Conservation (phyloP, 495 filamentous ascomycete genomes). For the Elaphomyces granulatus region DNA sequence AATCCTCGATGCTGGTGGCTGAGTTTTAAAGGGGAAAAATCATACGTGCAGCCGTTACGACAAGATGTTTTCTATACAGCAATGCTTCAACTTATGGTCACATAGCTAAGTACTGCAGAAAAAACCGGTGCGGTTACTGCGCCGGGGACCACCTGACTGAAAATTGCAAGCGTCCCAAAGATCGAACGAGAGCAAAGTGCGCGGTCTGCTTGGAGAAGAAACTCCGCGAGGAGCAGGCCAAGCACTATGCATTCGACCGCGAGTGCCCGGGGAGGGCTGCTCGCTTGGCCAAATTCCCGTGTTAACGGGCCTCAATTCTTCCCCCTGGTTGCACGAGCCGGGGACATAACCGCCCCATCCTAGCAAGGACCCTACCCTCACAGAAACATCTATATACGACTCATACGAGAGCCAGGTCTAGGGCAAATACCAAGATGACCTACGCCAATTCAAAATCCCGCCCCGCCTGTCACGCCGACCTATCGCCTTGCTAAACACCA, state of each 20-base stretch:
- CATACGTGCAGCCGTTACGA: background rate
- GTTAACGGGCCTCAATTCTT: background rate
- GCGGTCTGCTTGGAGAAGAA: background rate
- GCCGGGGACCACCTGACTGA: background rate
- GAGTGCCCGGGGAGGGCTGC: background rate
- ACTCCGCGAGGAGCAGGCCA: too few relatives aligned
- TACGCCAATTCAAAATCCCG: constrained; percentile 10
- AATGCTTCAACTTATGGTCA: background rate
- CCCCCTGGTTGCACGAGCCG: background rate
- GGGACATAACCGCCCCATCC: background rate
- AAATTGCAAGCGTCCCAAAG: background rate
- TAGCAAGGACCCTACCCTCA: background rate
- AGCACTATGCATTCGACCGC: background rate
- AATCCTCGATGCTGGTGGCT: background rate
- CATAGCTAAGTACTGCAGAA: background rate
- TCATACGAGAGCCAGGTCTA: too few relatives aligned
- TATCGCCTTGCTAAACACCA: constrained; percentile 15
- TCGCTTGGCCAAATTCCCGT: background rate
- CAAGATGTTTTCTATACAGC: background rate
- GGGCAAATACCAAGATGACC: background rate
- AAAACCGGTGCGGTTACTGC: background rate
- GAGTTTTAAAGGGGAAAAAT: constrained; percentile 1
- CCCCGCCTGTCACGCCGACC: constrained; percentile 11
- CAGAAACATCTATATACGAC: background rate
- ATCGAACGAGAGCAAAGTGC: background rate